Evolutionary conservation across 2,329 filamentous ascomycete genomes (phyloP), one percentile per base, ranked within the genome.

Genomic region (Epichloe hybrida): DNA sequence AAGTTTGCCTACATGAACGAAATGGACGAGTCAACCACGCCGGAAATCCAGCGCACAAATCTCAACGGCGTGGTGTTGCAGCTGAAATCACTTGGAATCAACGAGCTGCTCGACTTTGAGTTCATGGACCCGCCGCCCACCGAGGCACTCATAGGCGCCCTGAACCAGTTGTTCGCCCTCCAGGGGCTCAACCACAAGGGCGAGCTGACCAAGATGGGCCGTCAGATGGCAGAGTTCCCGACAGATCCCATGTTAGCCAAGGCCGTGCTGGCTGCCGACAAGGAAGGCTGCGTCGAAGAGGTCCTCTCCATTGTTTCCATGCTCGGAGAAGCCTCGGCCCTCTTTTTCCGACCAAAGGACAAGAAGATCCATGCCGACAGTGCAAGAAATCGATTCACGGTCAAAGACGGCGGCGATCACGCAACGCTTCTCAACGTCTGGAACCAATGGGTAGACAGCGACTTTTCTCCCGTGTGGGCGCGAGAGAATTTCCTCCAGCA

Each of bases 311-410:
- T 97, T 46, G 88, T 97, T n/a, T 82, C 90, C 41, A 95, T 97
- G 87, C 77, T 97, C 0, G 82, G 86, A 54, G 93, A 97, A 69
- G 81, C 87, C 2, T 88, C 84, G 4, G 84, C 89, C 0, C 77
- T 98, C 5, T 98, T 96, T 73, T 95, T 94, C 75, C 79, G 89
- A 0, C 90, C 93, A 20, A 95, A 96, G 64, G 90, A 98, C 69
- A 96, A 97, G 73, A 95, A 95, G 66, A 84, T 96, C 31, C 88
- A 96, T 61, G 93, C 93, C 12, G 91, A 98, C 66, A 88, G 86
- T 54, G 93, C 93, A 0, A 82, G 89, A 13, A 84, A 85, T 37
- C 81, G 91, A 2, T 97, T 97, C 68, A 95, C 88, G 0, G 74
- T 91, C 63, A 88, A 88, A 59, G 89, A 94, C 54, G 90, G 90